These are phyloP conservation scores for Platanthera guangdongensis DNA, from an alignment of 106 monocot genomes.

Conservation along the genomic window DNA sequence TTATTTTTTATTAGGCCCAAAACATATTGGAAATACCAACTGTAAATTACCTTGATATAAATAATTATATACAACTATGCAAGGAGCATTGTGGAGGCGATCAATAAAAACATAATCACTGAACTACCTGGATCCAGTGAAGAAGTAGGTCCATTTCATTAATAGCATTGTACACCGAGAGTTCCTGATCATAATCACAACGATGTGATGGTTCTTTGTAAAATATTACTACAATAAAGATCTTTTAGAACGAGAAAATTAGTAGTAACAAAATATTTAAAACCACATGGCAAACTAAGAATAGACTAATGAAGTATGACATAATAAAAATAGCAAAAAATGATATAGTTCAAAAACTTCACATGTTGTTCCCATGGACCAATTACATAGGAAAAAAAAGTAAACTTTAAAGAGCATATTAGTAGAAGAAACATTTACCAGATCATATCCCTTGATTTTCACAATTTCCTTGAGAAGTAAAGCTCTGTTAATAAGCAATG, in stretches of 20 bases:
- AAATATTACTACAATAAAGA: background rate
- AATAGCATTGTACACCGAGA: slow-evolving; percentile 2
- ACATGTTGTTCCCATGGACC: background rate
- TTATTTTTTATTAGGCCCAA: no score
- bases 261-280: background rate
- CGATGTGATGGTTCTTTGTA: background rate
- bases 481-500: slow-evolving; percentile 30
- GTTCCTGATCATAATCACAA: slow-evolving; percentile 16
- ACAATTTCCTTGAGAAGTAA: slow-evolving; percentile 37
- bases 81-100: background rate
- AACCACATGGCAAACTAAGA: background rate
- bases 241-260: background rate
- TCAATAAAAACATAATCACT: background rate
- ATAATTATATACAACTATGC: background rate
- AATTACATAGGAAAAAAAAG: background rate
- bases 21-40: no score
- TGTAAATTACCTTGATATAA: background rate
- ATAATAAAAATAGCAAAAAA: background rate
- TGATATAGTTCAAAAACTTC: background rate
- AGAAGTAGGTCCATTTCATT: slow-evolving; percentile 26
- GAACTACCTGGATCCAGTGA: slow-evolving; percentile 41
- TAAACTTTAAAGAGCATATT: background rate
- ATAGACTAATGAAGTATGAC: background rate
- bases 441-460: slow-evolving; percentile 22
- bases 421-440: slow-evolving; percentile 17